phyloP scores from a whole-genome alignment of 2,329 filamentous ascomycete species.

The Aureobasidium melanogenum region DNA sequence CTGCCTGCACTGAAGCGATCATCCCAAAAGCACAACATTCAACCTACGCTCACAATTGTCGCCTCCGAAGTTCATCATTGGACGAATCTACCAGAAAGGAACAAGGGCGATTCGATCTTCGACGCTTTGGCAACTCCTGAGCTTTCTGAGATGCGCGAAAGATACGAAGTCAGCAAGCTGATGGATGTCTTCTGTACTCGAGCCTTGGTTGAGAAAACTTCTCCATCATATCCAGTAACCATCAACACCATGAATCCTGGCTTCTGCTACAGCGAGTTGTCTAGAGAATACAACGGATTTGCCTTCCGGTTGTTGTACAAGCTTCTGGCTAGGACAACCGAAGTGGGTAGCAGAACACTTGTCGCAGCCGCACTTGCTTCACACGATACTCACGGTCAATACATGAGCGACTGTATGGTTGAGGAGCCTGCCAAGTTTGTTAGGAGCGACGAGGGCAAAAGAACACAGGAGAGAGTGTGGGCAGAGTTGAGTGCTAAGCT shows the following conservation, averaged over 20 bases:
- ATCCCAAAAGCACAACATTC: conserved; percentile 23
- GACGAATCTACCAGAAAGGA: conserved; percentile 30
- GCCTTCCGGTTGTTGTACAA: conserved; percentile 20
- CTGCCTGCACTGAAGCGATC: conserved; percentile 44
- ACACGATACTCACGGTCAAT: conserved; percentile 32
- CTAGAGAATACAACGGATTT: conserved; percentile 25
- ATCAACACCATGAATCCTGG: conserved; percentile 47
- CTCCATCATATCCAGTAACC: conserved; percentile 29
- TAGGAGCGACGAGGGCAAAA: conserved; percentile 27
- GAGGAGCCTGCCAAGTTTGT: conserved; percentile 25
- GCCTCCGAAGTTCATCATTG: conserved; percentile 36
- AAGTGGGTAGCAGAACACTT: conserved; percentile 33
- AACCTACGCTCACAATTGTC: conserved; percentile 32
- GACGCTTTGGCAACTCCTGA: conserved; percentile 28
- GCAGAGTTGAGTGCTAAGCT: conserved; percentile 31
- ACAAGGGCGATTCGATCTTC: conserved; percentile 25
- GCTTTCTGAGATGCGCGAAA: conserved; percentile 29
- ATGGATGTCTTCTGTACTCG: conserved; percentile 39
- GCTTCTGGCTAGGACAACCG: conserved; percentile 28
- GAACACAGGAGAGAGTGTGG: conserved; percentile 31
- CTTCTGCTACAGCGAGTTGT: conserved; percentile 40
- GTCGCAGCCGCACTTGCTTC: conserved; percentile 30
- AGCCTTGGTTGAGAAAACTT: conserved; percentile 27
- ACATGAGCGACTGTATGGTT: conserved; percentile 29
- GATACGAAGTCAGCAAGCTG: conserved; percentile 41